Percentiles rank a stretch among this genome's conserved stretches.
These are phyloP conservation scores for Aspergillus calidoustus DNA, from an alignment of 2,329 filamentous ascomycete species.

Conservation along the genomic window DNA sequence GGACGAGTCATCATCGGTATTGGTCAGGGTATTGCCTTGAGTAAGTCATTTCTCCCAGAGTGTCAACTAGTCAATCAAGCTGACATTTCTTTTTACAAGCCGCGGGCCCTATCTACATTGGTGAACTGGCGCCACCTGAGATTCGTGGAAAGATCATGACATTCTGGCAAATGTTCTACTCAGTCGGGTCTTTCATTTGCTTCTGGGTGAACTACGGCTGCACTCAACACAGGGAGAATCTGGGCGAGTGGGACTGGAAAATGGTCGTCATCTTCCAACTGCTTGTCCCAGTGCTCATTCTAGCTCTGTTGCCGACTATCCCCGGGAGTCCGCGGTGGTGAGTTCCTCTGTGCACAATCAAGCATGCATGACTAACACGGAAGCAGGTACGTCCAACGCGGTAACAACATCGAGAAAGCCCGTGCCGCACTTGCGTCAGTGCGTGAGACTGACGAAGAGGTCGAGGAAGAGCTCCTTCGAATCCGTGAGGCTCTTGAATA, in stretches of 20 bases:
- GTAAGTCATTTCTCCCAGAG: slow-evolving; percentile 35
- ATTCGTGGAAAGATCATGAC: slow-evolving; percentile 71
- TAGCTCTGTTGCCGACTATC: slow-evolving; percentile 66
- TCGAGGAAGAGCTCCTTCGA: slow-evolving; percentile 67
- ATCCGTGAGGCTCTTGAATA: slow-evolving; percentile 73
- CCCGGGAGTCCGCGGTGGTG: slow-evolving; percentile 71
- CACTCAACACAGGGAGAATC: slow-evolving; percentile 56
- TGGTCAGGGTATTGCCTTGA: slow-evolving; percentile 70
- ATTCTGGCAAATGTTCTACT: slow-evolving; percentile 72
- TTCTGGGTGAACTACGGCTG: slow-evolving; percentile 70
- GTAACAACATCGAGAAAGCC: slow-evolving; percentile 64
- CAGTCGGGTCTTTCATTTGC: slow-evolving; percentile 67
- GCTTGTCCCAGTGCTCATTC: slow-evolving; percentile 67
- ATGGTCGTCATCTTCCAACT: slow-evolving; percentile 75
- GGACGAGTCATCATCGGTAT: slow-evolving; percentile 72
- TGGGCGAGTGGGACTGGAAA: slow-evolving; percentile 75
- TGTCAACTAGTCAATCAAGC: neutral
- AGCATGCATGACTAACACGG: neutral
- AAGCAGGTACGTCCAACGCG: slow-evolving; percentile 58
- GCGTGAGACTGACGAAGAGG: slow-evolving; percentile 66
- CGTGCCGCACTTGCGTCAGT: slow-evolving; percentile 62
- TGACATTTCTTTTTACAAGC: slow-evolving; percentile 44
- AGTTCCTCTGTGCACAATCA: slow-evolving; percentile 34
- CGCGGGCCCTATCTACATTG: slow-evolving; percentile 72
- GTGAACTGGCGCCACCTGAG: slow-evolving; percentile 66